phyloP scores from a whole-genome alignment of 2,329 filamentous ascomycete genomes.

The Aspergillus melleus region DNA sequence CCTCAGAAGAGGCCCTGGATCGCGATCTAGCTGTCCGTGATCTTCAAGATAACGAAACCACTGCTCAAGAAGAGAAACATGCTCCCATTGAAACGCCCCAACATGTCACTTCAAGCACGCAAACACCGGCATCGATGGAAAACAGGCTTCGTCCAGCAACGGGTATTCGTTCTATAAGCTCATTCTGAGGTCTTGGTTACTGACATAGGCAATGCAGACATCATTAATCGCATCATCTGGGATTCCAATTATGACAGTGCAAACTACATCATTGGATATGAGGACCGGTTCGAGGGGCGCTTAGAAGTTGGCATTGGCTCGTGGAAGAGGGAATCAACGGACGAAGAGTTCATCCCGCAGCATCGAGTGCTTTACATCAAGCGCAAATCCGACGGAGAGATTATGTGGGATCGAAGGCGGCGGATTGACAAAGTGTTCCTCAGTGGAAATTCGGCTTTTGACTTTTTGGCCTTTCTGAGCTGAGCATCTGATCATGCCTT shows the following conservation, averaged over 20 bases:
- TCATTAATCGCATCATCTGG: slow-evolving; percentile 53
- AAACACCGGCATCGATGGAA: neutral
- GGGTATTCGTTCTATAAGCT: neutral
- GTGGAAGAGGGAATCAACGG: slow-evolving; percentile 56
- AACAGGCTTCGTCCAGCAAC: slow-evolving; percentile 17
- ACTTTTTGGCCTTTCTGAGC: slow-evolving; percentile 28
- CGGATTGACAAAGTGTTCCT: slow-evolving; percentile 51
- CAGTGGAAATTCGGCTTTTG: slow-evolving; percentile 41
- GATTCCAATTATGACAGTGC: slow-evolving; percentile 46
- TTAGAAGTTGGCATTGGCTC: slow-evolving; percentile 48
- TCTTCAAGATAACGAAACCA: neutral
- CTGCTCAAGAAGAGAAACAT: too few species aligned
- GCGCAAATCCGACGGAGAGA: slow-evolving; percentile 36
- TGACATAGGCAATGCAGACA: slow-evolving; percentile 31
- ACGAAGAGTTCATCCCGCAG: slow-evolving; percentile 59
- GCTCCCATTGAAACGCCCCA: too few species aligned
- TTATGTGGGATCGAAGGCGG: slow-evolving; percentile 53
- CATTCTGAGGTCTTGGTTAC: neutral
- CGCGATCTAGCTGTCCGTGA: neutral
- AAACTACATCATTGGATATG: slow-evolving; percentile 54
- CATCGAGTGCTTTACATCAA: slow-evolving; percentile 56
- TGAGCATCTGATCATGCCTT: slow-evolving; percentile 9
- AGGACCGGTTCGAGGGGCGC: slow-evolving; percentile 54
- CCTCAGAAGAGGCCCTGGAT: neutral
- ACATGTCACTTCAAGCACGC: neutral